Conservation (phyloP, 2,329 filamentous ascomycete genomes). For the Botrytis squamosa region DNA sequence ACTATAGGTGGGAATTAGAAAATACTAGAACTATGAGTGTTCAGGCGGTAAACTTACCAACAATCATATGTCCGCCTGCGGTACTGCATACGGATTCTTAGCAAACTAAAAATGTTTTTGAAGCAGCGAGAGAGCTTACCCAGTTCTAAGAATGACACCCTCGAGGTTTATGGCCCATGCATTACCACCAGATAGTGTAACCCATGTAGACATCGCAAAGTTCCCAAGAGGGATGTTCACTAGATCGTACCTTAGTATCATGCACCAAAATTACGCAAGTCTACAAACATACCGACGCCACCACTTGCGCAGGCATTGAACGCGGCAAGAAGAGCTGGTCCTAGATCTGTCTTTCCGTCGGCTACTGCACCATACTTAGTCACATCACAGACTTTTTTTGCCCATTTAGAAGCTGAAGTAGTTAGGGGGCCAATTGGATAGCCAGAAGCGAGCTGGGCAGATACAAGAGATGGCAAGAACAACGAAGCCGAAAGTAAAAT, state of each 20-base stretch:
- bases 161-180: constrained; percentile 53
- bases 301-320: constrained; percentile 46
- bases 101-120: background rate
- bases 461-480: constrained; percentile 15
- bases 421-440: constrained; percentile 30
- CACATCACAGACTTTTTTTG: constrained; percentile 43
- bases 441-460: constrained; percentile 18
- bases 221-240: constrained; percentile 17
- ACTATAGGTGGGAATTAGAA: constrained; percentile 30
- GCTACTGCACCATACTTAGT: constrained; percentile 47
- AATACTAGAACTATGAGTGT: too few relatives aligned
- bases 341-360: constrained; percentile 46
- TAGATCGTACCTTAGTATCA: background rate
- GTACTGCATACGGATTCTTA: constrained; percentile 22
- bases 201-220: constrained; percentile 50
- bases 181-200: constrained; percentile 47
- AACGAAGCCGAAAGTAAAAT: background rate
- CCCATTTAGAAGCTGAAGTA: constrained; percentile 26
- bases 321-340: constrained; percentile 44
- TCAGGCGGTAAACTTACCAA: constrained; percentile 28
- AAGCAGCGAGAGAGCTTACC: constrained; percentile 28
- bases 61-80: constrained; percentile 53
- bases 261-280: background rate
- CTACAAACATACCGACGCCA: constrained; percentile 36
- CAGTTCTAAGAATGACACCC: constrained; percentile 52